Evolutionary conservation across 2,329 filamentous ascomycete species (phyloP), one percentile per base, ranked within the genome.

Genomic region (Paraphoma chrysanthemicola): DNA sequence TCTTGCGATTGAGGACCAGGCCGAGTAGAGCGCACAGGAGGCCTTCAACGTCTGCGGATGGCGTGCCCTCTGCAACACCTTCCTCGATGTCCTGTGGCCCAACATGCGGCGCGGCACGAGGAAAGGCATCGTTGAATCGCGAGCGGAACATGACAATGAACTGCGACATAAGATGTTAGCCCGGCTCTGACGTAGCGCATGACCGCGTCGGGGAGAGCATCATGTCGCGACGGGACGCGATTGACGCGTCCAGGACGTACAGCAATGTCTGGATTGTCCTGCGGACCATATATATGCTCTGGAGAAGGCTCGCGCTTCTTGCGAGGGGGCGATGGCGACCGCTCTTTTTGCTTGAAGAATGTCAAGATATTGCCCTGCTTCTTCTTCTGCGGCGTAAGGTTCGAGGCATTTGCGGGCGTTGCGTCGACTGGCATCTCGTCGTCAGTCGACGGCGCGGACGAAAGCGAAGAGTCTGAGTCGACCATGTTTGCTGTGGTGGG

Each of bases 61-160:
- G 93, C 18, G 89, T 80, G 47, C 85, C 80, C 74, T 94, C 91
- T 59, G 89, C 87, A 49, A 97, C 86, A 49, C 95, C 95, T 76
- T 86, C 85, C 79, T 99, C 95, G 59, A 99, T 86, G 77, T 99
- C 96, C 79, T 99, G 94, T 11, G 95, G 95, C 18, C 95, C 95
- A 66, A 96, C 92, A 74, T 97, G 91, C 64, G 91, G 85, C 36
- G 96, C 84, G 31, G 92, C 95, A 77, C 93, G 90, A 46, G 93
- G 90, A 66, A 99, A 95, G 58, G 88, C 90, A 58, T 97, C 93
- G 79, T 86, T 88, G 78, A 99, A 98, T 72, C 95, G 92, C 78
- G 91, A 90, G 77, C 94, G 88, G 80, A 98, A 99, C 92, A 97
- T 97, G 66, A 98, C 92, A 78, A 99, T 91, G 80, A 99, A 97